These are phyloP conservation scores for Plasmodium yoelii DNA, from an alignment of 169 alveolate genomes.

Conservation along the genomic window DNA sequence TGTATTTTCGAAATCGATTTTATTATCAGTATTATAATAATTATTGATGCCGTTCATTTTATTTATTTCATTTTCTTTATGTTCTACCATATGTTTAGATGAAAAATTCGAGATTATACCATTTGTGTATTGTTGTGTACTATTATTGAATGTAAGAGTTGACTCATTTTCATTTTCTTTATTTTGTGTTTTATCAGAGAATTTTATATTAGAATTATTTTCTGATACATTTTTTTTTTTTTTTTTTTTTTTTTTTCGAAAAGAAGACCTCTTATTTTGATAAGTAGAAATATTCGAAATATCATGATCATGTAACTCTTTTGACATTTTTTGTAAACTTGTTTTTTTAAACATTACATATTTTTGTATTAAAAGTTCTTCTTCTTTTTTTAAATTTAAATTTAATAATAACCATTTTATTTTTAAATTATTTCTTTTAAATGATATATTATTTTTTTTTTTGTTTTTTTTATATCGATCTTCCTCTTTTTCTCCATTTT, in stretches of 20 bases:
- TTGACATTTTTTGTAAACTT: conserved; percentile 7
- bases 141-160: too few relatives aligned
- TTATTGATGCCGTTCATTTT: too few relatives aligned
- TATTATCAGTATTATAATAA: too few relatives aligned
- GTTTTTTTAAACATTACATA: conserved; percentile 42
- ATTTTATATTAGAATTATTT: background rate
- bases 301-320: background rate
- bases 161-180: background rate
- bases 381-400: conserved; percentile 59
- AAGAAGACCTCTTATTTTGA: background rate
- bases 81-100: too few relatives aligned
- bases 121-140: too few relatives aligned
- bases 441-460: conserved; percentile 11
- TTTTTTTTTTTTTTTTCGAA: background rate
- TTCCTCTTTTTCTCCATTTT: background rate
- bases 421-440: conserved; percentile 59
- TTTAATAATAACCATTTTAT: conserved; percentile 66
- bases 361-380: conserved; percentile 52
- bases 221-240: background rate
- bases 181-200: background rate
- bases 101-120: too few relatives aligned
- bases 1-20: too few relatives aligned
- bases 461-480: conserved; percentile 4
- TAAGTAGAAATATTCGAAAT: background rate
- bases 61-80: too few relatives aligned